A percentile compares a stretch with the other conserved stretches of the same genome.
These are phyloP conservation scores for Entomortierella parvispora DNA, from an alignment of 192 early-diverging fungal genomes.

Conservation along the genomic window DNA sequence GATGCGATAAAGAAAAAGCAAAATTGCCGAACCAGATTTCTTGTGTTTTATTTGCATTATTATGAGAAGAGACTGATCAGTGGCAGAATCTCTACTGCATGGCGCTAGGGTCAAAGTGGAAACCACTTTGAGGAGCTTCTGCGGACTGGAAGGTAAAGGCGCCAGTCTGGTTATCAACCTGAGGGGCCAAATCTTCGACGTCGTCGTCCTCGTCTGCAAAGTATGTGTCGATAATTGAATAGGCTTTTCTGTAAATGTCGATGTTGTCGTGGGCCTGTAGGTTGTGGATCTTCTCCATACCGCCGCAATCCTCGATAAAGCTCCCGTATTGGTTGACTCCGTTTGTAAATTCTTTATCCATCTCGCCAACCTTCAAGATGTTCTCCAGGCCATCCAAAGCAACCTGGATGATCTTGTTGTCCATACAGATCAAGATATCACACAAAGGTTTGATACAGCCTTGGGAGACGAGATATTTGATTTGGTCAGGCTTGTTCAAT, in stretches of 20 bases:
- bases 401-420: conserved; percentile 97
- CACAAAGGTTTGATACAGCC: conserved; percentile 96
- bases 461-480: conserved; percentile 91
- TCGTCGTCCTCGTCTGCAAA: conserved; percentile 89
- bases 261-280: conserved; percentile 94
- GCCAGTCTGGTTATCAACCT: conserved; percentile 79
- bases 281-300: conserved; percentile 95
- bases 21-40: no score
- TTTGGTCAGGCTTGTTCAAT: conserved; percentile 90
- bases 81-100: conserved; percentile 17
- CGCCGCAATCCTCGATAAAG: conserved; percentile 92
- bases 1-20: no score
- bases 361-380: conserved; percentile 95
- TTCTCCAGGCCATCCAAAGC: conserved; percentile 98
- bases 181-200: conserved; percentile 76
- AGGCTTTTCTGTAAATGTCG: conserved; percentile 97
- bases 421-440: conserved; percentile 89
- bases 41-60: no score
- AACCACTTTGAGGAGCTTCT: conserved; percentile 79
- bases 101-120: conserved; percentile 73
- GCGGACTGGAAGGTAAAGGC: conserved; percentile 82
- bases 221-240: conserved; percentile 95
- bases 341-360: conserved; percentile 72
- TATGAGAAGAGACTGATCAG: no score
- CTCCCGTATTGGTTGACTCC: conserved; percentile 88